Base-by-base conservation (phyloP, 1,284 basidiomycete genomes). In the Bondarzewia mesenterica region DNA sequence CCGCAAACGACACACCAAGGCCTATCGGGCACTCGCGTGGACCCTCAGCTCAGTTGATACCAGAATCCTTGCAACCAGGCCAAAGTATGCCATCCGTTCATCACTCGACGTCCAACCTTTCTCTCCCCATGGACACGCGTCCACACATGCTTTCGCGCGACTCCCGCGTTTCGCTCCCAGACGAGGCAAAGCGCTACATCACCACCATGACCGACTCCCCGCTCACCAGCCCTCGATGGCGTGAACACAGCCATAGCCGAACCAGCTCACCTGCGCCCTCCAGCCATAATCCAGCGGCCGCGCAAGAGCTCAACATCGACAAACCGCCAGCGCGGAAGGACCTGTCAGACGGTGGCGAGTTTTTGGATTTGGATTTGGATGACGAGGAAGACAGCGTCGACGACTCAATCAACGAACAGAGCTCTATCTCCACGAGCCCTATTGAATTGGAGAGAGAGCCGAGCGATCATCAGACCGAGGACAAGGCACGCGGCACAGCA, bases 141-240 rank as follows among this genome's bases (percentile, higher is more conserved):
- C 29, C n/a, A 12, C 29, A 22, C 20, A 36, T 35, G 26, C 27
- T 22, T 32, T 40, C 38, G n/a, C 38, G 38, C 38, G 82, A 83
- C 44, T 87, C 82, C 12, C 73, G 75, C 27, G 76, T 83, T 45
- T 79, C 80, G 29, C 69, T 87, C 27, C 82, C 86, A 1, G 85
- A 87, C 50, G 87, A 89, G 61, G 80, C 83, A 15, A 77, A 70
- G 53, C 76, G 74, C 40, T 88, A 85, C 58, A 82, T 86, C 49
- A 72, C 77, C 32, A 77, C 73, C 53, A 80, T 85, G 74, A 63
- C 63, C 21, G 82, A 86, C 44, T 80, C 79, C 6, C 80, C 83
- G 5, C 57, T 68, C 6, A 64, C 74, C n/a, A 82, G 76, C 56
- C 78, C 82, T 4, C 61, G 65, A 45, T 59, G 66, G 12, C 44